A percentile compares a stretch with the other conserved stretches of the same genome.
Evolutionary conservation across 78 protist genomes (phyloP).

Genomic region (Dictyostelium capitatum): DNA sequence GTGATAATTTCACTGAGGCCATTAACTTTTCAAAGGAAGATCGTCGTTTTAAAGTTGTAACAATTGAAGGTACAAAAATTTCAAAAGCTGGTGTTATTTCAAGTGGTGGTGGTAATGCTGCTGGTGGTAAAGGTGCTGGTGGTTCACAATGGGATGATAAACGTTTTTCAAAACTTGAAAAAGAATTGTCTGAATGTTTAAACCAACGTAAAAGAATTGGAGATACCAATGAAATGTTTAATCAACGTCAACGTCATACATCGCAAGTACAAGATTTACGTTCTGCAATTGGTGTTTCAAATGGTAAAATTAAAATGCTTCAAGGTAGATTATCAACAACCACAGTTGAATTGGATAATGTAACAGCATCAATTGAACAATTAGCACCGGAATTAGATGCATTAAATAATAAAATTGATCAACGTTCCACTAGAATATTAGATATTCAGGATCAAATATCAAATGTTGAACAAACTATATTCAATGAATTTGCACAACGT

Average conservation of each 20-base stretch:
- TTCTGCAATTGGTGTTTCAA: background rate
- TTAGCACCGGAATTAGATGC: background rate
- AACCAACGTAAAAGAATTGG: background rate
- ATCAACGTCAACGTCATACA: background rate
- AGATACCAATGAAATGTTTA: background rate
- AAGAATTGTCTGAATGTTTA: conserved; percentile 10
- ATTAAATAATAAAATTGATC: background rate
- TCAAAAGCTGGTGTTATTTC: conserved; percentile 94
- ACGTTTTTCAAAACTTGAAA: conserved; percentile 62
- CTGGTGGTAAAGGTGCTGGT: conserved; percentile 45
- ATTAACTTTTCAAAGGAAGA: conserved; percentile 72
- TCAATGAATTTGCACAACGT: conserved; percentile 65
- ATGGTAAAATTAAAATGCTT: background rate
- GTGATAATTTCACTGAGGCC: conserved; percentile 93
- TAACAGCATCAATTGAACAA: background rate
- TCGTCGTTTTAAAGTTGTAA: conserved; percentile 71
- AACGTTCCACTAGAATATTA: conserved; percentile 10
- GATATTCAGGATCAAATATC: background rate
- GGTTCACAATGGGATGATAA: conserved; percentile 65
- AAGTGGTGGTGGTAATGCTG: conserved; percentile 88
- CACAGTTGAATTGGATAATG: background rate
- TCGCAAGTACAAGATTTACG: conserved; percentile 22
- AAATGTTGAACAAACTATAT: conserved; percentile 52
- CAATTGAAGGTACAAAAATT: conserved; percentile 95
- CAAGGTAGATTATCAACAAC: conserved; percentile 17